These are phyloP conservation scores for Arthrobotrys entomopaga DNA, from an alignment of 2,329 filamentous ascomycete species.

Conservation along the genomic window DNA sequence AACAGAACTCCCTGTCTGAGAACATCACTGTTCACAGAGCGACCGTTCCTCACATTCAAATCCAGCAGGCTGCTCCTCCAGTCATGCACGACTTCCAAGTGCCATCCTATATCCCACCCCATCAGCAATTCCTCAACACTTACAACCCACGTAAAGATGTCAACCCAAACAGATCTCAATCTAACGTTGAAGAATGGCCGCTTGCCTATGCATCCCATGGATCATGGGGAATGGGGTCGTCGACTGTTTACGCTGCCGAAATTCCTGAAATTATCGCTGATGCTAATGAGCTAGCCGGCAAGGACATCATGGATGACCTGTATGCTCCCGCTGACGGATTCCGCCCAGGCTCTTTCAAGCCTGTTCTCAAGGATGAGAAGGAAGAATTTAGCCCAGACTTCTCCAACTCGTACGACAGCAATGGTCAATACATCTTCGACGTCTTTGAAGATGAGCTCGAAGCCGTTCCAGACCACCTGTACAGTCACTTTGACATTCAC, in stretches of 20 bases:
- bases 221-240: constrained; percentile 48
- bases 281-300: constrained; percentile 44
- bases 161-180: constrained; percentile 56
- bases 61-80: constrained; percentile 44
- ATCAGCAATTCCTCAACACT: constrained; percentile 54
- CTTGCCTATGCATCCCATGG: constrained; percentile 57
- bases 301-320: constrained; percentile 52
- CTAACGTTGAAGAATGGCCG: constrained; percentile 57
- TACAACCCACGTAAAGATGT: constrained; percentile 57
- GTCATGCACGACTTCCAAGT: constrained; percentile 50
- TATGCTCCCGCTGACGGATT: constrained; percentile 47
- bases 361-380: constrained; percentile 44
- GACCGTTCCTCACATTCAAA: constrained; percentile 53
- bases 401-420: constrained; percentile 53
- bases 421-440: constrained; percentile 52
- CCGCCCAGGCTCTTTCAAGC: constrained; percentile 49
- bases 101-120: constrained; percentile 37
- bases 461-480: constrained; percentile 46
- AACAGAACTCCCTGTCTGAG: constrained; percentile 55
- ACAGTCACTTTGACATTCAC: constrained; percentile 53
- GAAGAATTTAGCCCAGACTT: constrained; percentile 41
- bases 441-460: constrained; percentile 54
- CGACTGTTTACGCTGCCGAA: constrained; percentile 46
- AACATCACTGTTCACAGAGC: constrained; percentile 56
- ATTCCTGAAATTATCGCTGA: constrained; percentile 47